Base-by-base conservation (phyloP, 2,329 filamentous ascomycete species). In the Nannizzia gypsea region DNA sequence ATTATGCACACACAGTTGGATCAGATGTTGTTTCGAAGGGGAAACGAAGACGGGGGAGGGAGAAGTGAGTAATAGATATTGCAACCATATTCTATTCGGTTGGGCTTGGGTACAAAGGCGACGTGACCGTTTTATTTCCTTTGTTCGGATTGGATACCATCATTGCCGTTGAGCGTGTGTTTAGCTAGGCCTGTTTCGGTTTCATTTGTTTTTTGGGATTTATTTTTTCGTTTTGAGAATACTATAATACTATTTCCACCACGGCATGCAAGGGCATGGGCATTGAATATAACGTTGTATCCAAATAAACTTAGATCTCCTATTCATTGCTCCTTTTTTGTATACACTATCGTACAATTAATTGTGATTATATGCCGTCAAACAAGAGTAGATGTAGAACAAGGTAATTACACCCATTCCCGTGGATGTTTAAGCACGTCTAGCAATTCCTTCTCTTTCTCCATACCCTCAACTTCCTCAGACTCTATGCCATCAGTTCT, bases 401-500 rank as follows among this genome's bases (percentile, higher is more conserved):
- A 22, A 15, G 11, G 22, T 15, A 3, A 50, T 67, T 70, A 82
- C 58, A 79, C 81, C 83, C 83, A 86, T 63, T 85, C 82, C 62
- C 77, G 77, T 2, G 83, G 83, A 66, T 81, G 78, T 72, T 77
- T 82, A 64, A 86, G 68, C 44, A 86, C 87, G 62, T 92, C 85
- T 56, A 96, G 78, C 63, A 97, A 74, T 65, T 89, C 81, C 73
- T 88, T 87, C 76, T 99, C 93, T 64, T 68, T 70, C 52, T 66
- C 65, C 62, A 70, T 71, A 28, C 73, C 71, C 26, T 73, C 69
- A 26, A 15, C 38, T 22, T 26, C 72, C 46, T 70, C 67, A 4
- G 62, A 85, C 84, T 85, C 65, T 85, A 85, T 69, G 86, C 84
- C 0, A 20, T 73, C 73, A 4, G 72, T 73, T 36, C 73, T 70